Percentiles rank a stretch among this genome's conserved stretches.
phyloP scores from a whole-genome alignment of 2,329 filamentous ascomycete genomes.

The Grosmannia huntii region DNA sequence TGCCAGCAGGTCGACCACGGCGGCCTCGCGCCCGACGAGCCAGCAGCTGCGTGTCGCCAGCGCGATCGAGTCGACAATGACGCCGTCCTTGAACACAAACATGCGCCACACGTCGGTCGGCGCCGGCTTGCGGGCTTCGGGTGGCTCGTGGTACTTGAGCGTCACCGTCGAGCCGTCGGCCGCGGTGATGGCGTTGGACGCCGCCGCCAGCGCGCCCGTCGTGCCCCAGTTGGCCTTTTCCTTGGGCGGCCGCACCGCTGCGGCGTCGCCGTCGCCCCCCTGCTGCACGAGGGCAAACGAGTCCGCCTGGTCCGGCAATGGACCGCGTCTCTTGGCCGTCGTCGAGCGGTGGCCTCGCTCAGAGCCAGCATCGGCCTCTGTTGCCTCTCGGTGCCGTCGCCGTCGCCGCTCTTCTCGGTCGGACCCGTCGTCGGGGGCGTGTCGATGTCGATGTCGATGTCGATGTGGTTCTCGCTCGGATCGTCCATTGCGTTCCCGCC shows the following conservation, averaged over 20 bases:
- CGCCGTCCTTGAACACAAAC: slow-evolving; percentile 79
- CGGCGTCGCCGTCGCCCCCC: slow-evolving; percentile 22
- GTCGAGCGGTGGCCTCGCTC: background rate
- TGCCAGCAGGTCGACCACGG: slow-evolving; percentile 70
- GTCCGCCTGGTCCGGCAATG: slow-evolving; percentile 46
- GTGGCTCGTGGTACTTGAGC: slow-evolving; percentile 82
- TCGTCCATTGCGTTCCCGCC: too few species aligned
- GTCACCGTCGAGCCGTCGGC: slow-evolving; percentile 6
- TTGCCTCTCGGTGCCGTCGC: slow-evolving; percentile 4
- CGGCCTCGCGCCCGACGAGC: slow-evolving; percentile 70
- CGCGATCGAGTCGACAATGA: slow-evolving; percentile 70
- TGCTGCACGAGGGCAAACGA: slow-evolving; percentile 43
- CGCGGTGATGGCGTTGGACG: slow-evolving; percentile 51
- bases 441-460: background rate
- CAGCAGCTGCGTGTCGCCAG: slow-evolving; percentile 71
- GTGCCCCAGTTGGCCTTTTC: slow-evolving; percentile 79
- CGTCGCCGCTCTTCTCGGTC: background rate
- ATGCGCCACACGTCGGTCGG: slow-evolving; percentile 71
- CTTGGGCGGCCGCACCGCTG: slow-evolving; percentile 34
- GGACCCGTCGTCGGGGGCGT: background rate
- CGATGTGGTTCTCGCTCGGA: background rate
- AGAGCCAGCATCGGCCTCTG: background rate
- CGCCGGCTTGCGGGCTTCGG: slow-evolving; percentile 81
- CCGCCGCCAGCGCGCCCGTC: slow-evolving; percentile 74
- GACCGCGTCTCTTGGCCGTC: slow-evolving; percentile 26